phyloP scores from a whole-genome alignment of 75 land plant genomes.

The Chamaecyparis obtusa region DNA sequence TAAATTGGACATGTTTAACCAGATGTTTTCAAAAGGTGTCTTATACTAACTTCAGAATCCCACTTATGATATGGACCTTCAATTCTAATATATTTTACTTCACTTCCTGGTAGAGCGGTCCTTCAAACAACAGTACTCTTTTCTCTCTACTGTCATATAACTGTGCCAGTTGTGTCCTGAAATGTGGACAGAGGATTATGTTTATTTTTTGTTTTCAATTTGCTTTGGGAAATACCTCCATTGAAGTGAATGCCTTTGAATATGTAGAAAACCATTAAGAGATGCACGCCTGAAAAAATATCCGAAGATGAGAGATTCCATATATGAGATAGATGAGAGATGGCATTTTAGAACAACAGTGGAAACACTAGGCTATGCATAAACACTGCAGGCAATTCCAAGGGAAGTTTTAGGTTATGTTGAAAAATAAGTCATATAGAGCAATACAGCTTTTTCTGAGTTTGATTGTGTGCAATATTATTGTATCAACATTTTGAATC shows the following conservation, averaged over 20 bases:
- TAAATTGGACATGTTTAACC: neutral
- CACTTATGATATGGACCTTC: neutral
- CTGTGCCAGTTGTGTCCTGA: neutral
- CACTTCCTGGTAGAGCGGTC: neutral
- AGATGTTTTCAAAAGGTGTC: neutral
- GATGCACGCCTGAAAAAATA: neutral
- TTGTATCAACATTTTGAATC: no score
- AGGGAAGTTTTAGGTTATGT: conserved; percentile 2
- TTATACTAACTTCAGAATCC: neutral
- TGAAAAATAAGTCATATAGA: no score
- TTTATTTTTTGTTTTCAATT: neutral
- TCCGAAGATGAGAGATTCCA: neutral
- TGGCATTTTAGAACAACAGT: neutral
- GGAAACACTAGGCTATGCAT: neutral
- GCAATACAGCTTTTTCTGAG: no score
- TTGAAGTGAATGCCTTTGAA: neutral
- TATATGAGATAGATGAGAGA: neutral
- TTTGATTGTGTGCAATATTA: no score
- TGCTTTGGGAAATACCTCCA: neutral
- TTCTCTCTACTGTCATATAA: neutral
- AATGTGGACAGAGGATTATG: neutral
- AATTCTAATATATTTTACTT: neutral
- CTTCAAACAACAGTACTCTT: neutral
- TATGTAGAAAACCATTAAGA: neutral
- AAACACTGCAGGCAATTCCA: neutral